Evolutionary conservation across 306 rosid species (phyloP), one percentile per base, ranked within the genome.

Genomic region (Quercus agrifolia): DNA sequence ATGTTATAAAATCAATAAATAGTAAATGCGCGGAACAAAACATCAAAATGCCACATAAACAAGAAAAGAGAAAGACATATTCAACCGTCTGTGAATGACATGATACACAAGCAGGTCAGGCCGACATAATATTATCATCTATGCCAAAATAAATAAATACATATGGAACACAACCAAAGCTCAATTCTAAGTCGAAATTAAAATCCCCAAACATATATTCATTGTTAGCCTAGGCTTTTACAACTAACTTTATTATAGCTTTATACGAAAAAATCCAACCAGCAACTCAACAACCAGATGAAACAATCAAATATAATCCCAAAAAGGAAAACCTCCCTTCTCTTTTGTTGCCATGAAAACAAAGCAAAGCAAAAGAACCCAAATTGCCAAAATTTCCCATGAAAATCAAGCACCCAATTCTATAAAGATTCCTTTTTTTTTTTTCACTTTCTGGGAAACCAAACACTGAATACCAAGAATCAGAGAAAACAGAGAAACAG

Each of bases 391-490:
- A 44, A 59, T 41, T 10, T 63, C n/a, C 35, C 14, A 38, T n/a
- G 74, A 35, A 28, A 64, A 76, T 23, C 4, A 4, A 63, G 19
- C 10, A 18, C 58, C 28, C 70, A 4, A 54, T 12, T 38, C 5
- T 63, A 71, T 28, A 52, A 73, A 9, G 46, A 62, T 33, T 52
- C 55, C 79, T 18, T 13, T 15, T 19, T 20, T 19, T 20, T 33
- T 7, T 30, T 54, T 23, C 58, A 15, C 23, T 17, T 27, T 27
- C 59, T 10, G 38, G 76, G 58, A n/a, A 8, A 17, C 33, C 59
- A 80, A 79, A 81, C 44, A 68, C 62, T 79, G 74, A 58, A 44
- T 46, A 18, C 18, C 27, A 31, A 73, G 12, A 57, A 80, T 44
- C 2, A 74, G 23, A 25, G 62, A 30, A 41, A 17, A 55, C 6